Conservation (phyloP, 148 eudicot species). For the Persicaria tinctoria region DNA sequence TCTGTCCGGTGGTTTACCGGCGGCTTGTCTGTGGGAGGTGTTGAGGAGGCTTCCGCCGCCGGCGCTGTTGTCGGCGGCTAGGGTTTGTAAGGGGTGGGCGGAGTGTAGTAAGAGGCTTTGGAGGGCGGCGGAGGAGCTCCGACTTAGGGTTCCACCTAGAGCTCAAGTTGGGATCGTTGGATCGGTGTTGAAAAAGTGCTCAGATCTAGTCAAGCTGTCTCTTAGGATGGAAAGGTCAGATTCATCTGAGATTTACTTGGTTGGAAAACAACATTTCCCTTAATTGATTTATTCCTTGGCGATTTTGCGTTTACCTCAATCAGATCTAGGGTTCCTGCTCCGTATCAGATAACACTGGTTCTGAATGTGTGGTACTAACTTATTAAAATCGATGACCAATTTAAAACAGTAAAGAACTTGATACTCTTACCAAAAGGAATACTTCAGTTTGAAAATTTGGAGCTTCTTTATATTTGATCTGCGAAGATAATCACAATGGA, state of each 20-base stretch:
- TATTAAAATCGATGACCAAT: background rate
- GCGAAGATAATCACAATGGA: background rate
- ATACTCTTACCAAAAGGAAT: background rate
- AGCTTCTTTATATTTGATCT: background rate
- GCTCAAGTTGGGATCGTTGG: conserved; percentile 58
- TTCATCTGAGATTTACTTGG: background rate
- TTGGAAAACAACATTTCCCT: background rate
- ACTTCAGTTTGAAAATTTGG: background rate
- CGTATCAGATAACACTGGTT: background rate
- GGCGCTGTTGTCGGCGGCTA: conserved; percentile 55
- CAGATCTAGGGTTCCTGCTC: conserved; percentile 28
- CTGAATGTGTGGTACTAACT: background rate
- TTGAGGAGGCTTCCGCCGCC: conserved; percentile 61
- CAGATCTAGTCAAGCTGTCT: conserved; percentile 54
- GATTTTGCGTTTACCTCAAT: background rate
- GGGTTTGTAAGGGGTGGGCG: conserved; percentile 83
- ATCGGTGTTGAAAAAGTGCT: conserved; percentile 63
- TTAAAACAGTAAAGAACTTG: background rate
- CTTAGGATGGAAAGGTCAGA: conserved; percentile 77
- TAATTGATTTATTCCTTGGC: background rate
- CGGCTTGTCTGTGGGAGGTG: conserved; percentile 62
- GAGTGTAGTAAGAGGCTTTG: conserved; percentile 52
- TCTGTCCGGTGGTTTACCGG: conserved; percentile 35
- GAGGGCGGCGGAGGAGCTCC: conserved; percentile 66
- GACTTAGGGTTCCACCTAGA: conserved; percentile 60